Evolutionary conservation across 176 grass and related monocot species (phyloP), one percentile per base, ranked within the genome.

Genomic region (Aegilops speltoides): DNA sequence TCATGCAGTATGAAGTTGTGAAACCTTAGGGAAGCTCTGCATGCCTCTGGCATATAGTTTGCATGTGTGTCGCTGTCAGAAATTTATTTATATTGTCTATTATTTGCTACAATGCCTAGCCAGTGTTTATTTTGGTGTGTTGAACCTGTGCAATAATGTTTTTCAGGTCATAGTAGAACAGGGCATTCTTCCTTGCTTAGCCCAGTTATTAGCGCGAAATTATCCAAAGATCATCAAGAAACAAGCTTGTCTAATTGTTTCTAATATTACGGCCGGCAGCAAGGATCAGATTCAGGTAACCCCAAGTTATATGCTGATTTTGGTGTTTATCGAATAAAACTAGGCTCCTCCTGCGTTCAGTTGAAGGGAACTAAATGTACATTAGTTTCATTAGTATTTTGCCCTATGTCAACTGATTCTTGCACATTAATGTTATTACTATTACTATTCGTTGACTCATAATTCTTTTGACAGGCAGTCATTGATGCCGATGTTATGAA

Each of bases 271-370:
- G 1, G 62, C 89, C 80, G 91, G 91, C 32, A 92, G 79, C 76
- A 85, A 56, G 83, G 68, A 92, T 77, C 93, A 98, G 38, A 98
- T 98, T 85, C 95, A 95, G 93, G 95, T 92, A 85, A 13, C 37
- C 32, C 32, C 2, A 62, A 87, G 73, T 78, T 46, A 19, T 50
- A 75, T 91, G 26, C 9, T 8, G 28, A 29, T 52, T 48, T 68
- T n/a, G 45, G 6, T 78, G 79, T 8, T 22, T 68, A 57, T 68
- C 36, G 25, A 34, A 32, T 31, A 66, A 66, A 67, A 57, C 1
- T 48, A 75, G 26, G 14, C 9, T 43, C 13, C 1, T 69, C 4
- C 0, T 69, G 48, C 2, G 34, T 29, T 76, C 48, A 34, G 57
- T 66, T 7, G 3, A 67, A 77, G 46, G 31, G 2, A 13, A 61